These are phyloP conservation scores for Neurospora africana DNA, from an alignment of 495 filamentous ascomycete species.

Conservation along the genomic window DNA sequence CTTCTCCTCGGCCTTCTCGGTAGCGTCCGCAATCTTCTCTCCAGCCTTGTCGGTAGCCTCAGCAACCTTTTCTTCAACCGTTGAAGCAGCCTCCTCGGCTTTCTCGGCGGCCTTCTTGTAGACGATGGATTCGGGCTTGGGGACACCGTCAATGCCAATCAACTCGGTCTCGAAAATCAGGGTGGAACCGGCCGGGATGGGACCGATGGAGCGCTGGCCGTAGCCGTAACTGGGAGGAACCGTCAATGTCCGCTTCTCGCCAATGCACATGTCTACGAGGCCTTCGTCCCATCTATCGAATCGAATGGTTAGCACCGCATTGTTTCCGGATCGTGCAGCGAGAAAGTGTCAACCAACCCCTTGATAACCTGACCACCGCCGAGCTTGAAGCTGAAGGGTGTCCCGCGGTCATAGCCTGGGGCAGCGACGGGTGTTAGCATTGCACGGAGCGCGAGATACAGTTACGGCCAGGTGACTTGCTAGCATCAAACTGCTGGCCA, in stretches of 20 bases:
- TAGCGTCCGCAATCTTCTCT: slow-evolving; percentile 33
- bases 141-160: slow-evolving; percentile 73
- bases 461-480: slow-evolving; percentile 14
- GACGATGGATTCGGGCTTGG: slow-evolving; percentile 39
- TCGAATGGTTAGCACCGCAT: slow-evolving; percentile 10
- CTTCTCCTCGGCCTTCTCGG: slow-evolving; percentile 19
- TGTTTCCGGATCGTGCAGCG: background rate
- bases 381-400: slow-evolving; percentile 67
- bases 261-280: slow-evolving; percentile 89
- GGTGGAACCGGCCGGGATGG: slow-evolving; percentile 69
- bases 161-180: slow-evolving; percentile 91
- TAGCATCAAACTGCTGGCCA: slow-evolving; percentile 49
- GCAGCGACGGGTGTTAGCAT: slow-evolving; percentile 21
- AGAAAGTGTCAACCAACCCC: slow-evolving; percentile 42
- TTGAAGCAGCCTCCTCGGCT: slow-evolving; percentile 11
- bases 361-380: slow-evolving; percentile 78
- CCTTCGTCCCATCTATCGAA: slow-evolving; percentile 71
- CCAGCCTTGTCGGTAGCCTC: slow-evolving; percentile 6
- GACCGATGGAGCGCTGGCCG: slow-evolving; percentile 61
- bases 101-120: slow-evolving; percentile 27
- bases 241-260: slow-evolving; percentile 82
- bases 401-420: slow-evolving; percentile 56
- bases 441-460: slow-evolving; percentile 1
- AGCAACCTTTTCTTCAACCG: slow-evolving; percentile 19
- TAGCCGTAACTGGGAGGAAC: slow-evolving; percentile 85